Evolutionary conservation across 1,139 yeast genomes (phyloP).

Genomic region (Saccharomyces pastorianus): DNA sequence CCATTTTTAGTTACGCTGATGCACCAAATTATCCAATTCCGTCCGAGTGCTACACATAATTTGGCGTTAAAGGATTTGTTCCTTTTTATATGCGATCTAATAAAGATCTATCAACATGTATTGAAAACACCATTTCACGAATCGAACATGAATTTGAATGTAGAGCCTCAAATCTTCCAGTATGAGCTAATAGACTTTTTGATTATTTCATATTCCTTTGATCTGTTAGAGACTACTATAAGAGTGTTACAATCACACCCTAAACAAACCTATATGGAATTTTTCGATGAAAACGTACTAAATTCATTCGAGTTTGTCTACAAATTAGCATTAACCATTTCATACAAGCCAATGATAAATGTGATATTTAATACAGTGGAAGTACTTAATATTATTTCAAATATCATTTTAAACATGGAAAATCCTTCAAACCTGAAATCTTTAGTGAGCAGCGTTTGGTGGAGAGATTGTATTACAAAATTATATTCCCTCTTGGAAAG

Average conservation of each 20-base stretch:
- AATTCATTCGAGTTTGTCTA: constrained; percentile 20
- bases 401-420: constrained; percentile 8
- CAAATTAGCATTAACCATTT: constrained; percentile 24
- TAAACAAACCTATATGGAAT: constrained; percentile 9
- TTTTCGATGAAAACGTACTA: constrained; percentile 17
- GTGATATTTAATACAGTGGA: constrained; percentile 23
- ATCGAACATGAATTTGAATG: constrained; percentile 6
- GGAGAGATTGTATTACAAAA: constrained; percentile 22
- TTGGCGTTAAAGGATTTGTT: constrained; percentile 29
- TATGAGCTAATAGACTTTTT: constrained; percentile 42
- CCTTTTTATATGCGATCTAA: constrained; percentile 22
- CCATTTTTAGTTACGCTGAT: constrained; percentile 51
- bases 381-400: constrained; percentile 21
- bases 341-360: constrained; percentile 26
- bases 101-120: constrained; percentile 22
- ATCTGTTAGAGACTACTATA: constrained; percentile 42
- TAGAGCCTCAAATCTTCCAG: constrained; percentile 28
- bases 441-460: constrained; percentile 19
- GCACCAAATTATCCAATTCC: constrained; percentile 45
- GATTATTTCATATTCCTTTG: constrained; percentile 44
- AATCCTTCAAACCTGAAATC: neutral
- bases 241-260: constrained; percentile 22
- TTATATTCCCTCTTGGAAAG: constrained; percentile 20
- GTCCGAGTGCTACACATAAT: constrained; percentile 47
- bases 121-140: constrained; percentile 22